Evolutionary conservation across 495 filamentous ascomycete genomes (phyloP).

Genomic region (Aspergillus saccharolyticus): DNA sequence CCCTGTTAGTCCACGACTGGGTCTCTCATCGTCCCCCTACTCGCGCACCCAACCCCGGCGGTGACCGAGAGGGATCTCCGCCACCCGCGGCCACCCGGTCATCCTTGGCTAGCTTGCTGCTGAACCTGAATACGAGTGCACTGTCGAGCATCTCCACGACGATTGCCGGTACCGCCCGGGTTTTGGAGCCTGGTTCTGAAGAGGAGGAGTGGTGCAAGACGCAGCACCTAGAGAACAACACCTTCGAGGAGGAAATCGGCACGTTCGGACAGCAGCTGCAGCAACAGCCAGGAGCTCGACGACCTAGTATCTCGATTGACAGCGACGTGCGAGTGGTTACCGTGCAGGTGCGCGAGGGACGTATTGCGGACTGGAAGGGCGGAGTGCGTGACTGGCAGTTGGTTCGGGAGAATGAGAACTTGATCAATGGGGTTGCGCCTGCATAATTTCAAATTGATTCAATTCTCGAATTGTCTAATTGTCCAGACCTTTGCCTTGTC

Average conservation of each 20-base stretch:
- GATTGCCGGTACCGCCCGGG: slow-evolving; percentile 74
- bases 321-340: slow-evolving; percentile 69
- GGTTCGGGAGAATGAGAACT: slow-evolving; percentile 27
- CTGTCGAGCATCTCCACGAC: slow-evolving; percentile 89
- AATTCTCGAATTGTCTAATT: not conserved
- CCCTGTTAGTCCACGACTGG: slow-evolving; percentile 97
- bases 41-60: slow-evolving; percentile 47
- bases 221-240: slow-evolving; percentile 86
- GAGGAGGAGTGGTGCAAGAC: slow-evolving; percentile 79
- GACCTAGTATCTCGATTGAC: slow-evolving; percentile 57
- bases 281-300: slow-evolving; percentile 21
- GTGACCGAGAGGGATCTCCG: slow-evolving; percentile 55
- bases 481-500: not conserved
- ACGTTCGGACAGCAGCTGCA: slow-evolving; percentile 39
- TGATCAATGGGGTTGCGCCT: slow-evolving; percentile 37
- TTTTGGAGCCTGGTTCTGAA: slow-evolving; percentile 66
- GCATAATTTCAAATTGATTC: not conserved
- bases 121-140: slow-evolving; percentile 84
- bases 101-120: slow-evolving; percentile 71
- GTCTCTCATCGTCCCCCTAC: slow-evolving; percentile 89
- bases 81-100: slow-evolving; percentile 59
- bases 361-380: slow-evolving; percentile 80
- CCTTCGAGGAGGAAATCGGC: slow-evolving; percentile 56
- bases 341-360: slow-evolving; percentile 66
- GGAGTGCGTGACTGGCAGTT: slow-evolving; percentile 68